Percentiles rank a stretch among this genome's conserved stretches.
Conservation (phyloP, 73 alveolate species). For the Paramecium bursaria region DNA sequence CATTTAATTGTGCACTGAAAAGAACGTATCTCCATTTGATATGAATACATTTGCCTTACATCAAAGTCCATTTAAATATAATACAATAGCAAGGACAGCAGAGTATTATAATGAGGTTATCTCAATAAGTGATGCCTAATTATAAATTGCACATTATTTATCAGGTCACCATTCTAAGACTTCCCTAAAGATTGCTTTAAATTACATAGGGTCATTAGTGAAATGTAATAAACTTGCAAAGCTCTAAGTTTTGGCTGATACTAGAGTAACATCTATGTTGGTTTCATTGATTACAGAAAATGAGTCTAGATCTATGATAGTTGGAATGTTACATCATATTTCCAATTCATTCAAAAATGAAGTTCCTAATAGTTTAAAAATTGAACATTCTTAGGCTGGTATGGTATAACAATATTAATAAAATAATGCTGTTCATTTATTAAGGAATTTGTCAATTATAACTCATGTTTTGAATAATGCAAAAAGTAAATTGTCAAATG, state of each 20-base stretch:
- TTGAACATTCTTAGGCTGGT: conserved; percentile 50
- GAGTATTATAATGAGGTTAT: conserved; percentile 59
- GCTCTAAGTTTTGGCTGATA: conserved; percentile 28
- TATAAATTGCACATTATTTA: conserved; percentile 32
- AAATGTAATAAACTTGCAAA: conserved; percentile 33
- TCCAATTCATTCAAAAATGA: conserved; percentile 32
- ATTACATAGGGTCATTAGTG: conserved; percentile 13
- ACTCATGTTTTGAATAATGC: conserved; percentile 18
- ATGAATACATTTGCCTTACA: conserved; percentile 33
- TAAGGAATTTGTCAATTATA: conserved; percentile 52
- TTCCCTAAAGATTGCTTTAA: conserved; percentile 17
- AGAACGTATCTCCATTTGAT: conserved; percentile 40
- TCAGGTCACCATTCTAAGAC: conserved; percentile 1
- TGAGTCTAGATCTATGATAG: conserved; percentile 19
- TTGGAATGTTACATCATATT: neutral
- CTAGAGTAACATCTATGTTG: conserved; percentile 17
- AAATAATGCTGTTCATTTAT: conserved; percentile 51
- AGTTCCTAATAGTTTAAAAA: conserved; percentile 51
- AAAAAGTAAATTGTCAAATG: conserved; percentile 47
- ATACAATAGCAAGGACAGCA: conserved; percentile 37
- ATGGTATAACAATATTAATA: conserved; percentile 41
- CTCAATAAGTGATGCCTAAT: conserved; percentile 7
- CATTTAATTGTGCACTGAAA: conserved; percentile 49
- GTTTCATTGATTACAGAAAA: neutral
- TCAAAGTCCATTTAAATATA: conserved; percentile 44